Base-by-base conservation (phyloP, 2,329 filamentous ascomycete species). In the Penicillium corylophilum region DNA sequence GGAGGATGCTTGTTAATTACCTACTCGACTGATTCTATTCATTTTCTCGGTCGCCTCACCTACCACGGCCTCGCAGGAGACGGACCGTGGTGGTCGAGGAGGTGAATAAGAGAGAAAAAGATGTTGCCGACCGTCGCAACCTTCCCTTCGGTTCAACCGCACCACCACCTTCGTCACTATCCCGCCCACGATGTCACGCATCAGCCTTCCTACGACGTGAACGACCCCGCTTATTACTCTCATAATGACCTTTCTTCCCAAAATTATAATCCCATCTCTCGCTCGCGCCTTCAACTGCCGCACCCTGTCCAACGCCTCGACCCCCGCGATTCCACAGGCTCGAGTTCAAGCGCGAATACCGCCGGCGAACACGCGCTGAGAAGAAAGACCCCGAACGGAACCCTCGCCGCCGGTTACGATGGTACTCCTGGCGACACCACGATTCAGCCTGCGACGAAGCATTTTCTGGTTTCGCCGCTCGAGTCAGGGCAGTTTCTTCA, bases 301-400 rank as follows among this genome's bases (percentile, higher is more conserved):
- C 72, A 73, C 26, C 71, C 72, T 8, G 60, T 74, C 8, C 72
- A 74, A 51, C 71, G 70, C 40, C 59, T 68, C 36, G 64, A 69
- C 43, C 38, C 60, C 33, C 68, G 63, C 31, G 64, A 70, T 54
- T 50, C 59, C 23, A 50, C 63, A 7, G 59, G 59, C 12, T 57
- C 64, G n/a, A 56, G 56, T 43, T 54, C 61, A 24, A 63, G 54
- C 24, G 36, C 57, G 9, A 64, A 66, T 20, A 60, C 51, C 45
- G 43, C 61, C 16, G 64, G 60, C 10, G 90, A 96, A 70, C 86
- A 95, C 70, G 88, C 90, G 62, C 78, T 96, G 50, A 85, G 93
- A 59, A 84, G 93, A 60, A 97, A 97, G 72, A 97, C 93, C 8
- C 94, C 93, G 4, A 93, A 87, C 65, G 94, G 93, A n/a, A 96